These are phyloP conservation scores for Geranium incanum DNA, from an alignment of 441 rosid species.

Conservation along the genomic window DNA sequence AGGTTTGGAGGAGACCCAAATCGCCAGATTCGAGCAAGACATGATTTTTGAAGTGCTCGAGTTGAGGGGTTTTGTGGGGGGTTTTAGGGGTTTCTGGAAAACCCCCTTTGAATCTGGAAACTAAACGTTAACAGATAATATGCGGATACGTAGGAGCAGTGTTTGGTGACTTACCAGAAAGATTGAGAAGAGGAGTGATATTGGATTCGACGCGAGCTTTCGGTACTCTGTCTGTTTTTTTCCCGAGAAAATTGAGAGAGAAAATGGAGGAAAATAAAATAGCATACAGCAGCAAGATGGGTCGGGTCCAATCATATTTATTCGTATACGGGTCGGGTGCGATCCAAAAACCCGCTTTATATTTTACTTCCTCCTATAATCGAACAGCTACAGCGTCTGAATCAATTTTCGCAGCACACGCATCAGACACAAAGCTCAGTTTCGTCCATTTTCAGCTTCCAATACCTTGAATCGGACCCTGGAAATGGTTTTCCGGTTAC, in stretches of 20 bases:
- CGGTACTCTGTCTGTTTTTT: neutral
- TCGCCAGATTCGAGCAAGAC: slow-evolving; percentile 57
- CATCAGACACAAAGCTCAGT: neutral
- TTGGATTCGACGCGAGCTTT: neutral
- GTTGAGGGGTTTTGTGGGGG: no score
- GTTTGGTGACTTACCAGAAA: neutral
- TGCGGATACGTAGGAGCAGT: neutral
- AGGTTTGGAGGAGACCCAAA: slow-evolving; percentile 60
- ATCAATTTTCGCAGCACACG: neutral
- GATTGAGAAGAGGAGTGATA: neutral
- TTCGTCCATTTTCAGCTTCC: neutral
- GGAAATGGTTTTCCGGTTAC: slow-evolving; percentile 1
- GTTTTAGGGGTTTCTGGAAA: neutral
- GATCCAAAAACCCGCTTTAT: neutral
- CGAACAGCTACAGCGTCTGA: neutral
- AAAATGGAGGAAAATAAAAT: neutral
- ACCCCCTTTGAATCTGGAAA: neutral
- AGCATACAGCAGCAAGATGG: neutral
- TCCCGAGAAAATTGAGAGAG: neutral
- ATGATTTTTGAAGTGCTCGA: slow-evolving; percentile 22
- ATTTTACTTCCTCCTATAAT: neutral
- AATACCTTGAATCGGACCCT: neutral
- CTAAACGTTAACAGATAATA: neutral
- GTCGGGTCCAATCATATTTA: no score
- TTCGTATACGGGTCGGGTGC: neutral